A percentile compares a stretch with the other conserved stretches of the same genome.
Evolutionary conservation across 176 grass and related monocot genomes (phyloP).

Genomic region (Tuctoria greenei): DNA sequence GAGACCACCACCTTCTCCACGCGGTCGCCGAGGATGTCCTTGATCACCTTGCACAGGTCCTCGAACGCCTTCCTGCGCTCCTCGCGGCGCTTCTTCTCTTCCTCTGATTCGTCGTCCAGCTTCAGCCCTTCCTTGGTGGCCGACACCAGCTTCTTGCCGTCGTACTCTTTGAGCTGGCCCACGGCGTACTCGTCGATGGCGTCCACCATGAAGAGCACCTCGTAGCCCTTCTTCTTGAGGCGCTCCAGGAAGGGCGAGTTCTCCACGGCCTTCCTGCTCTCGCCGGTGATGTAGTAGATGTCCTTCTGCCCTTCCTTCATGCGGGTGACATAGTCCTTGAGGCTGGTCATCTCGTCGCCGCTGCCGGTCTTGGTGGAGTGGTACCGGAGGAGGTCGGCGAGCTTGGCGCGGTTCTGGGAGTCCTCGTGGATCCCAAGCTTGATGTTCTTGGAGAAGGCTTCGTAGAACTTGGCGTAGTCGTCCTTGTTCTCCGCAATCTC

Average conservation of each 20-base stretch:
- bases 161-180: slow-evolving; percentile 68
- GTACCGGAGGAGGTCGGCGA: slow-evolving; percentile 48
- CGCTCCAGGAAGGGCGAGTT: slow-evolving; percentile 64
- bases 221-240: slow-evolving; percentile 62
- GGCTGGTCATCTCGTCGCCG: slow-evolving; percentile 55
- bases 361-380: slow-evolving; percentile 52
- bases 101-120: too few species aligned
- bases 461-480: slow-evolving; percentile 74
- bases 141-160: too few species aligned
- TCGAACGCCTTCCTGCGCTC: too few species aligned
- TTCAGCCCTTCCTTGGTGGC: too few species aligned
- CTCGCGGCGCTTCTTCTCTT: too few species aligned
- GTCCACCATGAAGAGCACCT: slow-evolving; percentile 78
- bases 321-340: slow-evolving; percentile 61
- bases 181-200: slow-evolving; percentile 68
- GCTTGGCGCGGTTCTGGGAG: slow-evolving; percentile 49
- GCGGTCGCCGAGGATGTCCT: too few species aligned
- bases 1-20: too few species aligned
- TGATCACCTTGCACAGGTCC: too few species aligned
- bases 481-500: too few species aligned
- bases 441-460: slow-evolving; percentile 65
- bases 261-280: slow-evolving; percentile 60
- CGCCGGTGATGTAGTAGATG: slow-evolving; percentile 70
- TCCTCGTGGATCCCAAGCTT: slow-evolving; percentile 66
- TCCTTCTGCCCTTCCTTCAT: slow-evolving; percentile 62